Evolutionary conservation across 1,284 basidiomycete species (phyloP).

Genomic region (Inonotus obliquus): DNA sequence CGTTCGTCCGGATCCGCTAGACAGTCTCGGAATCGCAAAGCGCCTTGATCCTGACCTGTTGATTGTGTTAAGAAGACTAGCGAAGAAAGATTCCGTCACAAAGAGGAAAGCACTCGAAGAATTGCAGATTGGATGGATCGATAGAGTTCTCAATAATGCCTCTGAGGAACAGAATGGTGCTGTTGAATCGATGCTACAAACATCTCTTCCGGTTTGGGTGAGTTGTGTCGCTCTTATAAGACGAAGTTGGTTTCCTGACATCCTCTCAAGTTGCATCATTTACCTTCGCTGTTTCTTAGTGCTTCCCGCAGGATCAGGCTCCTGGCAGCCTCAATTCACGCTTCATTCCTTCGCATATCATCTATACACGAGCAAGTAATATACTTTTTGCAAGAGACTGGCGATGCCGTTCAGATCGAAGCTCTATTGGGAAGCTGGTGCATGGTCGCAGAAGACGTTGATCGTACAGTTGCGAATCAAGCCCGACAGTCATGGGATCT

Average conservation of each 20-base stretch:
- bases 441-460: slow-evolving; percentile 69
- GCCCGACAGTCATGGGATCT: slow-evolving; percentile 55
- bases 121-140: slow-evolving; percentile 67
- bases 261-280: slow-evolving; percentile 70
- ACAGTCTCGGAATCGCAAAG: slow-evolving; percentile 78
- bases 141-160: slow-evolving; percentile 36
- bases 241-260: not conserved
- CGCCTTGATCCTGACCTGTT: slow-evolving; percentile 80
- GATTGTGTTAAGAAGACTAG: slow-evolving; percentile 76
- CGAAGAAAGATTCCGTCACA: slow-evolving; percentile 91
- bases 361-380: slow-evolving; percentile 52
- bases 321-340: slow-evolving; percentile 67
- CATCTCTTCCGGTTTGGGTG: slow-evolving; percentile 87
- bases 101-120: slow-evolving; percentile 87
- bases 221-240: slow-evolving; percentile 30
- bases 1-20: slow-evolving; percentile 85
- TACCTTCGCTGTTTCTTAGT: slow-evolving; percentile 78
- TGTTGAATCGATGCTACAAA: slow-evolving; percentile 38
- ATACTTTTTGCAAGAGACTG: slow-evolving; percentile 53
- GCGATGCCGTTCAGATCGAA: slow-evolving; percentile 54
- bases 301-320: slow-evolving; percentile 75
- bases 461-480: slow-evolving; percentile 52
- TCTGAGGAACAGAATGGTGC: slow-evolving; percentile 34
- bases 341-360: slow-evolving; percentile 57
- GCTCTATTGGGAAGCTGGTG: slow-evolving; percentile 80